Percentiles rank a stretch among this genome's conserved stretches.
phyloP scores from a whole-genome alignment of 164 flowering plant species.

The Magnolia sinica region DNA sequence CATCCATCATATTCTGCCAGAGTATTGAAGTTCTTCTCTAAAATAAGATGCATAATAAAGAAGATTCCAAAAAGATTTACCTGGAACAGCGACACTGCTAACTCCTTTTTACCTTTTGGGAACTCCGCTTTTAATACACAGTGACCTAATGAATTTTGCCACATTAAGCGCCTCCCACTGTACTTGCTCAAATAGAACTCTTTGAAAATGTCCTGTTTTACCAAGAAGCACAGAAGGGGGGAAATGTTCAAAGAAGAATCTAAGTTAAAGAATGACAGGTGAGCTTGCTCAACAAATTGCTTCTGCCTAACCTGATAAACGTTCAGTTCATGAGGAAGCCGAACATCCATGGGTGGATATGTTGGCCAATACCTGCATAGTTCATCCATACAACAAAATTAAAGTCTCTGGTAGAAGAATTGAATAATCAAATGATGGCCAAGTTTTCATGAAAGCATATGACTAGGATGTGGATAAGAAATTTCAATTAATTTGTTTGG shows the following conservation, averaged over 20 bases:
- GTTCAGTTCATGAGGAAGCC: slow-evolving; percentile 88
- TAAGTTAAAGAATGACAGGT: neutral
- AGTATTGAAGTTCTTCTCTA: neutral
- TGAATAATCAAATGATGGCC: neutral
- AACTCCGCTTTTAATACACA: slow-evolving; percentile 88
- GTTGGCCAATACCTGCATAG: slow-evolving; percentile 89
- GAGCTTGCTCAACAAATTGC: neutral
- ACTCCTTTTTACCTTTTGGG: slow-evolving; percentile 88
- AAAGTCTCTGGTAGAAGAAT: neutral
- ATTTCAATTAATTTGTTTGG: neutral
- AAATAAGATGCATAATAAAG: neutral
- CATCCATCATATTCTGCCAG: too few relatives aligned
- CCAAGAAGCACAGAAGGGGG: neutral
- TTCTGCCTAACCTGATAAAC: slow-evolving; percentile 68
- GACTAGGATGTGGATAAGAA: neutral
- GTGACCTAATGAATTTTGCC: slow-evolving; percentile 95
- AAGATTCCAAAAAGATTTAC: slow-evolving; percentile 31
- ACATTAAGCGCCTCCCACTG: slow-evolving; percentile 91
- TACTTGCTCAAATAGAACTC: slow-evolving; percentile 90
- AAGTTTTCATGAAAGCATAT: neutral
- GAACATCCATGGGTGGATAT: slow-evolving; percentile 92
- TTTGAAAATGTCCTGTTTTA: slow-evolving; percentile 78
- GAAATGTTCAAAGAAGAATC: neutral
- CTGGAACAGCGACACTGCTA: slow-evolving; percentile 93
- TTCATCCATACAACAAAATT: neutral